phyloP scores from a whole-genome alignment of 2,329 filamentous ascomycete genomes.

The Neonectria coccinea region DNA sequence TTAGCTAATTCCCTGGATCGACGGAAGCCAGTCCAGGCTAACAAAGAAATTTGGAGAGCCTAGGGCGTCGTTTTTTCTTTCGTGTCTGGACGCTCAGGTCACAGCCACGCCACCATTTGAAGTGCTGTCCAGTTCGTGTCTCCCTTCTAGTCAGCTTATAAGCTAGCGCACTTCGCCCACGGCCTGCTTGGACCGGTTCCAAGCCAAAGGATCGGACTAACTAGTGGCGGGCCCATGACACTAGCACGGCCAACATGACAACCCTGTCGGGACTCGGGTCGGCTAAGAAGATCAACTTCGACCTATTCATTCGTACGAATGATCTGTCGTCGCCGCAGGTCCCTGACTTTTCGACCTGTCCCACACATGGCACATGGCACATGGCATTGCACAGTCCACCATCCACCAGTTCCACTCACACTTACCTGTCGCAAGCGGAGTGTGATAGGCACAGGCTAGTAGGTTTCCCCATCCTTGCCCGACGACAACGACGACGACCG shows the following conservation, averaged over 20 bases:
- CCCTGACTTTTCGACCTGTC: conserved; percentile 1
- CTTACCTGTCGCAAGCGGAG: not conserved
- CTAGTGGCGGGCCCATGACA: conserved; percentile 1
- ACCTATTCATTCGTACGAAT: not conserved
- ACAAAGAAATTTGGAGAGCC: conserved; percentile 8
- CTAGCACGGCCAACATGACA: not conserved
- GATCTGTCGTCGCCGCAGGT: conserved; percentile 6
- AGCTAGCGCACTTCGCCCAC: not conserved
- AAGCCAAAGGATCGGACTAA: not conserved
- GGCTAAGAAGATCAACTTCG: conserved; percentile 4
- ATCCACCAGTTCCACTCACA: conserved; percentile 9
- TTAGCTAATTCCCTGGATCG: not conserved
- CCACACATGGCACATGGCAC: conserved; percentile 10
- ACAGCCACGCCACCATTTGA: not conserved
- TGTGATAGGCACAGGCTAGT: too few relatives aligned
- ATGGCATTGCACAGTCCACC: conserved; percentile 2
- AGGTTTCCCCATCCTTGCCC: not conserved
- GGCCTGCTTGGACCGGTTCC: not conserved
- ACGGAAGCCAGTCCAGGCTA: conserved; percentile 2
- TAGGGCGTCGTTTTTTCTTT: not conserved
- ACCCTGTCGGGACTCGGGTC: conserved; percentile 18
- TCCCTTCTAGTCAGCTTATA: not conserved
- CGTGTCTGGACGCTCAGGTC: conserved; percentile 17
- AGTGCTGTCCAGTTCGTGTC: not conserved
- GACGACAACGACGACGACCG: not conserved